Evolutionary conservation across 225 moss, liverwort and hornwort species (phyloP), one percentile per base, ranked within the genome.

Genomic region (Anthoceros angustus): DNA sequence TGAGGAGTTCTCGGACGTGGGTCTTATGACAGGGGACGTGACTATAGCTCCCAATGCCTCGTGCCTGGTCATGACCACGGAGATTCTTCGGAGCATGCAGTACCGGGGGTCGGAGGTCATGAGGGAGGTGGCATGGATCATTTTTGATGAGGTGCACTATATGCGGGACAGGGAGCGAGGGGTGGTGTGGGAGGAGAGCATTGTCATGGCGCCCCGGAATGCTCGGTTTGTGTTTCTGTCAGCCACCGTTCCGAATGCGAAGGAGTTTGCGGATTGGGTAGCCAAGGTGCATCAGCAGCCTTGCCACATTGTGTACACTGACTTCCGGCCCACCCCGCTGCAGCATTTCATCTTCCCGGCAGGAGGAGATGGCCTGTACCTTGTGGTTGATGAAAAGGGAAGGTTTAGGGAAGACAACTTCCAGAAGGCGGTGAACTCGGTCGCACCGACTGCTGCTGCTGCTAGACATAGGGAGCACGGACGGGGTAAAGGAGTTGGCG

Each of bases 51-150:
- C 98, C 25, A 89, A 87, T 83, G 89, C 98, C 12, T 87, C 98
- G 66, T 99, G 98, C 70, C 80, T 99, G 89, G 98, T 98, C 43
- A 99, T 99, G 98, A 99, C 98, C 50, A 99, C 98, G 43, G 98
- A 99, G 79, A 92, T 99, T 80, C 69, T 99, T 77, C 87, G 98
- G 66, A 92, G 92, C 65, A 99, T 99, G 98, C 98, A 92, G 62
- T 99, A 99, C 66, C 82, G 77, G 73, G 98, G 98, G 46, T 92
- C 98, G 66, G 98, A 89, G 77, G 89, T 99, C 71, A 92, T 82
- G 75, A 84, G 87, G 70, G 98, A 99, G 83, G 92, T 99, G 72
- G 98, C 98, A 23, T 99, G 98, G 98, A 92, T 99, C 65, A 92
- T 99, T 49, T 99, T 99, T 80, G 98, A 99, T 74, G 98, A 99